These are phyloP conservation scores for Ophiobolus disseminans DNA, from an alignment of 2,329 filamentous ascomycete species.

Conservation along the genomic window DNA sequence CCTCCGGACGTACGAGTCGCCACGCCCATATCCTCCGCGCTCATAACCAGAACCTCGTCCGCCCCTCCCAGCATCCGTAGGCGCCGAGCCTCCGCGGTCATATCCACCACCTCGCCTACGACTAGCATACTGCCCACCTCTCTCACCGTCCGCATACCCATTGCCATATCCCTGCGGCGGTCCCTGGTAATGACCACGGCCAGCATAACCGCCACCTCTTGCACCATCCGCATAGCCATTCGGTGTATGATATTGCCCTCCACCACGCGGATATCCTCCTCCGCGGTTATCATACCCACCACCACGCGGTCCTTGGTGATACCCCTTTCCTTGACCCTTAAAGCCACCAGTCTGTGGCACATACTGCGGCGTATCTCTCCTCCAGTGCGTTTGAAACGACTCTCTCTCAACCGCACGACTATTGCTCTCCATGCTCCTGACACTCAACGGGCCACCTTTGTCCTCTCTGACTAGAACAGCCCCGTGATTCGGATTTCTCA, in stretches of 20 bases:
- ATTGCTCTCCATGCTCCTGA: slow-evolving; percentile 24
- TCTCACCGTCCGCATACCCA: not conserved
- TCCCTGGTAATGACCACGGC: no score
- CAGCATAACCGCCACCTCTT: no score
- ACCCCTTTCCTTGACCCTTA: not conserved
- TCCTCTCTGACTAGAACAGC: slow-evolving; percentile 25
- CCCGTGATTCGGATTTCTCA: slow-evolving; percentile 20
- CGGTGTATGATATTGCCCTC: no score
- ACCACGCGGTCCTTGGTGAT: no score
- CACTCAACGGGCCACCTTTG: slow-evolving; percentile 19
- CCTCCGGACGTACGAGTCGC: no score
- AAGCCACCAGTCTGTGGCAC: not conserved
- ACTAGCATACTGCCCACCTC: not conserved
- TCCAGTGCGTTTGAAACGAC: slow-evolving; percentile 24
- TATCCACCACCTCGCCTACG: not conserved
- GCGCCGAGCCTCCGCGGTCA: not conserved
- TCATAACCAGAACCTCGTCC: no score
- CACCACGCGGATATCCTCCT: not conserved
- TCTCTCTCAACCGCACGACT: slow-evolving; percentile 17
- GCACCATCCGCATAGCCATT: no score
- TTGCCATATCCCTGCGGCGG: not conserved
- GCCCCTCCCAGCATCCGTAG: no score
- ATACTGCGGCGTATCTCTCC: not conserved
- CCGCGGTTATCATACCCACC: no score
- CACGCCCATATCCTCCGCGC: no score